These are phyloP conservation scores for Suillus fuscotomentosus DNA, from an alignment of 768 basidiomycete species.

Conservation along the genomic window DNA sequence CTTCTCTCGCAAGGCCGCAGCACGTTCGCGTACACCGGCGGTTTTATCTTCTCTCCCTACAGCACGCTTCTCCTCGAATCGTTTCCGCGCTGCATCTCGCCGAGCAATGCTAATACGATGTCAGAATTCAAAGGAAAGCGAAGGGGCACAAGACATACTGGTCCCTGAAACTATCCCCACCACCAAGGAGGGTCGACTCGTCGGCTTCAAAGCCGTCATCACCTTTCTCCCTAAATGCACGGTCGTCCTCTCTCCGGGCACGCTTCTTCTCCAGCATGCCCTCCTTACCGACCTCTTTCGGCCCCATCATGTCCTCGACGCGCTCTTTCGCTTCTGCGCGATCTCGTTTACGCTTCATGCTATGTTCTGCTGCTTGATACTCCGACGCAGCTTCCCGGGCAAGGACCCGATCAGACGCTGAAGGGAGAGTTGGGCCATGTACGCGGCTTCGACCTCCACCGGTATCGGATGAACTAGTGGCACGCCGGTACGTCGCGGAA, in stretches of 20 bases:
- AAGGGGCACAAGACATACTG: slow-evolving; percentile 46
- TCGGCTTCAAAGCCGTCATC: slow-evolving; percentile 80
- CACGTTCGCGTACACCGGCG: slow-evolving; percentile 57
- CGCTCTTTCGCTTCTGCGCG: slow-evolving; percentile 63
- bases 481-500: slow-evolving; percentile 37
- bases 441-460: slow-evolving; percentile 40
- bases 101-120: slow-evolving; percentile 57
- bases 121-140: slow-evolving; percentile 7
- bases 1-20: slow-evolving; percentile 64
- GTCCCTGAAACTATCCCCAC: slow-evolving; percentile 78
- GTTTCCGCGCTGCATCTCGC: slow-evolving; percentile 68
- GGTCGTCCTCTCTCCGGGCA: slow-evolving; percentile 67
- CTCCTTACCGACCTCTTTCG: slow-evolving; percentile 79
- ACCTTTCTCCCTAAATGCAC: slow-evolving; percentile 64
- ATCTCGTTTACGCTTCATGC: slow-evolving; percentile 65
- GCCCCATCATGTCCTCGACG: slow-evolving; percentile 76
- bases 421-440: slow-evolving; percentile 68
- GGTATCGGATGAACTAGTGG: slow-evolving; percentile 11
- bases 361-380: slow-evolving; percentile 47
- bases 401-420: slow-evolving; percentile 64
- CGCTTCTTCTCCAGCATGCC: slow-evolving; percentile 87
- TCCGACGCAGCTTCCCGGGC: slow-evolving; percentile 65
- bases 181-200: slow-evolving; percentile 79
- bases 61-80: slow-evolving; percentile 53
- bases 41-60: slow-evolving; percentile 46